Evolutionary conservation across 2,329 filamentous ascomycete species (phyloP).

Genomic region (Hymenoscyphus fructigenus): DNA sequence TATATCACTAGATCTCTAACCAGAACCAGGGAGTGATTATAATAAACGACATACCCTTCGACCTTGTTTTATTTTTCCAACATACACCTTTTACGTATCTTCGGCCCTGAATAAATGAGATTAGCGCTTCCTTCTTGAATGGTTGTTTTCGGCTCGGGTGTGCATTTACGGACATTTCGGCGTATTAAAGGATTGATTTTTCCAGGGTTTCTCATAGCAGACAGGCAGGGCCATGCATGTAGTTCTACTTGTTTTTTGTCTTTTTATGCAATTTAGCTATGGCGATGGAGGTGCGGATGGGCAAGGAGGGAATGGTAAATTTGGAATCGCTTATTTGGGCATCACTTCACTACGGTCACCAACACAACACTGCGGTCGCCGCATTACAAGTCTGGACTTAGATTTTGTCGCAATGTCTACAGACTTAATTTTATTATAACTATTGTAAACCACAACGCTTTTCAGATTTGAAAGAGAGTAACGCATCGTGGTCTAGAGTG

Average conservation of each 20-base stretch:
- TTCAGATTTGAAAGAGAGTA: too few relatives aligned
- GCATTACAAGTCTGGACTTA: too few relatives aligned
- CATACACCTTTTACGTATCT: constrained; percentile 4
- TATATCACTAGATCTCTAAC: neutral
- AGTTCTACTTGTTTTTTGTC: neutral
- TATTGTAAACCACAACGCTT: too few relatives aligned
- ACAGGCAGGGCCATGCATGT: constrained; percentile 2
- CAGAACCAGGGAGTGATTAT: constrained; percentile 23
- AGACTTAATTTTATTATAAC: too few relatives aligned
- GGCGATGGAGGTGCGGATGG: too few relatives aligned
- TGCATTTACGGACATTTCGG: constrained; percentile 9
- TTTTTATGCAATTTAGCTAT: neutral
- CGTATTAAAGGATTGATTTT: neutral
- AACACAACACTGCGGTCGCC: too few relatives aligned
- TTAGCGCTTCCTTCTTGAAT: constrained; percentile 7
- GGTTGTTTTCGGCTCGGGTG: neutral
- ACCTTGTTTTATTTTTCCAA: neutral
- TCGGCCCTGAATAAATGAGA: neutral
- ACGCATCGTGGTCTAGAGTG: too few relatives aligned
- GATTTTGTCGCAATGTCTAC: too few relatives aligned
- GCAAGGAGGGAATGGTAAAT: too few relatives aligned
- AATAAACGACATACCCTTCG: neutral
- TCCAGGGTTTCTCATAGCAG: neutral
- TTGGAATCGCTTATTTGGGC: too few relatives aligned
- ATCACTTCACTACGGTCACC: too few relatives aligned